Evolutionary conservation across 1,284 basidiomycete species (phyloP).

Genomic region (Malassezia sympodialis): DNA sequence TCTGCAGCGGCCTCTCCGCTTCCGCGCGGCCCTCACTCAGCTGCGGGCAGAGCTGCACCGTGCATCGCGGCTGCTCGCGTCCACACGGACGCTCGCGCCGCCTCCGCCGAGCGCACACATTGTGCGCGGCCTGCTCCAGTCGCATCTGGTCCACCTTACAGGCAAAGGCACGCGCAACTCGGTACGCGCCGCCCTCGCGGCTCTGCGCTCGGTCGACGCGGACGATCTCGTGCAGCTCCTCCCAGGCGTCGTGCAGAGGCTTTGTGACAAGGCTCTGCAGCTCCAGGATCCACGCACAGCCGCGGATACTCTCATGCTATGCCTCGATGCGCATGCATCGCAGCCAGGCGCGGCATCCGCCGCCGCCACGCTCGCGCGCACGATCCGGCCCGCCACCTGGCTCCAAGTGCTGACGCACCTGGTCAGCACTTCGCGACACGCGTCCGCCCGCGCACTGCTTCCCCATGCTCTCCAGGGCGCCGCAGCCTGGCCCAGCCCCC

Average conservation of each 20-base stretch:
- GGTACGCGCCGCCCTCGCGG: background rate
- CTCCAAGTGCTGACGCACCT: background rate
- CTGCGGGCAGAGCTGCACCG: background rate
- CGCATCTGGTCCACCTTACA: constrained; percentile 11
- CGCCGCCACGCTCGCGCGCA: background rate
- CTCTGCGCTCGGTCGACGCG: background rate
- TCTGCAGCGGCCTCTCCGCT: constrained; percentile 8
- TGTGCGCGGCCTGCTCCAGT: constrained; percentile 7
- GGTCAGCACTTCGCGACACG: background rate
- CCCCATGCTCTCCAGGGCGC: background rate
- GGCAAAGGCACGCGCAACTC: constrained; percentile 1
- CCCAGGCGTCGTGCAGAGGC: background rate
- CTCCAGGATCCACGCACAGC: background rate
- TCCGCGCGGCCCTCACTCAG: background rate
- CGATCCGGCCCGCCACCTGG: background rate
- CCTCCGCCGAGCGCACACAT: constrained; percentile 4
- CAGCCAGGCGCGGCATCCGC: background rate
- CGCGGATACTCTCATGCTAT: background rate
- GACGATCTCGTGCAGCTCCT: background rate
- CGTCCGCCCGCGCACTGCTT: background rate
- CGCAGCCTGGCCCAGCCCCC: background rate
- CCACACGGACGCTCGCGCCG: background rate
- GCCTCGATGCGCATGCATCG: background rate
- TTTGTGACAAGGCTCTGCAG: constrained; percentile 1
- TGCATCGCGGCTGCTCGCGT: background rate